Conservation (phyloP, 2,329 filamentous ascomycete genomes). For the Sporothrix schenckii region DNA sequence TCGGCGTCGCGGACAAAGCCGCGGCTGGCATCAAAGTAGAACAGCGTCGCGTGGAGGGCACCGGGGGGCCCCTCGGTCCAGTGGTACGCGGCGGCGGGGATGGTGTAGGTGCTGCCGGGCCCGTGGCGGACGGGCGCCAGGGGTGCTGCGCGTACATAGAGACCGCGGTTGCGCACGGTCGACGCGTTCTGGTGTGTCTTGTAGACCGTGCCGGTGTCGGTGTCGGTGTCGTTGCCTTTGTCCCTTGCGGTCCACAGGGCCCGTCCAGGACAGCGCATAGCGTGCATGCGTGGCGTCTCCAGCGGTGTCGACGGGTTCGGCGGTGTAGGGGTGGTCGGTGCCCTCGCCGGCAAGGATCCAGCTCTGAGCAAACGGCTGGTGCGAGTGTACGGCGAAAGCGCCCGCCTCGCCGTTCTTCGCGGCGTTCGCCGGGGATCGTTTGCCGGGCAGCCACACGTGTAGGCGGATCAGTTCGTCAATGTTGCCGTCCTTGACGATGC, state of each 20-base stretch:
- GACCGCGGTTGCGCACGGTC: not conserved
- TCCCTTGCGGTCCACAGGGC: not conserved
- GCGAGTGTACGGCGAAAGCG: not conserved
- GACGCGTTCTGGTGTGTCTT: conserved; percentile 5
- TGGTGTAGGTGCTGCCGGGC: conserved; percentile 8
- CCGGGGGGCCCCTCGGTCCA: not conserved
- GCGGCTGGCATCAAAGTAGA: conserved; percentile 9
- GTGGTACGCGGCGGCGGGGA: not conserved
- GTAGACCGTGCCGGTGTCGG: not conserved
- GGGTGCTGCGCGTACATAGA: not conserved
- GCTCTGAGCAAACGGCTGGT: conserved; percentile 3
- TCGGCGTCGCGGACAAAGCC: not conserved
- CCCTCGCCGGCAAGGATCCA: conserved; percentile 1
- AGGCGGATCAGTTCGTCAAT: conserved; percentile 2
- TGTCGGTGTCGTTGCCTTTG: not conserved
- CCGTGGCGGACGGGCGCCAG: not conserved
- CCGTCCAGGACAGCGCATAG: not conserved
- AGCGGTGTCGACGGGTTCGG: not conserved
- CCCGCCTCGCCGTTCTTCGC: not conserved
- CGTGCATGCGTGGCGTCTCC: conserved; percentile 1
- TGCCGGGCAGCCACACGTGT: not conserved
- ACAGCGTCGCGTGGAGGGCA: not conserved
- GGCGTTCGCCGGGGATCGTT: too few relatives aligned
- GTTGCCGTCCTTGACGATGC: not conserved
- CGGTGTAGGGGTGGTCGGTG: conserved; percentile 2